phyloP scores from a whole-genome alignment of 1,139 yeast genomes.

The Yamadazyma conglobata region DNA sequence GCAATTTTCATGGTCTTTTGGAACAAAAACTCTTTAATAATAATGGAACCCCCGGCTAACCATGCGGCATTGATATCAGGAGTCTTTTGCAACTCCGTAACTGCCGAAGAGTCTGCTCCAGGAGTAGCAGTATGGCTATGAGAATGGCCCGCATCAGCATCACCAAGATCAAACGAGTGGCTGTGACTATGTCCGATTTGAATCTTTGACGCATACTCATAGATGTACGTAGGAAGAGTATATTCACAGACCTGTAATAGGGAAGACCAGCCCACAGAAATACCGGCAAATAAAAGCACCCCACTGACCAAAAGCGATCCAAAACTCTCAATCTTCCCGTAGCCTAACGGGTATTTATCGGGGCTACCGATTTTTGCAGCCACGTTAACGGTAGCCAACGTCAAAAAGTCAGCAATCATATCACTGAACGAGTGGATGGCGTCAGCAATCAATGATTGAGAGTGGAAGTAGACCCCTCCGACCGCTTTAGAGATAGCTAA shows the following conservation, averaged over 20 bases:
- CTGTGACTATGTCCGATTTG: slow-evolving; percentile 54
- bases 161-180: slow-evolving; percentile 24
- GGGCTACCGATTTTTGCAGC: slow-evolving; percentile 64
- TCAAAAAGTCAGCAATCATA: slow-evolving; percentile 81
- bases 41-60: slow-evolving; percentile 87
- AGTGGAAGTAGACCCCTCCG: slow-evolving; percentile 90
- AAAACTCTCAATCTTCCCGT: slow-evolving; percentile 87
- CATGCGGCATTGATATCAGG: slow-evolving; percentile 92
- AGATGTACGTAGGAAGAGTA: slow-evolving; percentile 52
- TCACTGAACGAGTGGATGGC: slow-evolving; percentile 91
- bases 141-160: slow-evolving; percentile 23
- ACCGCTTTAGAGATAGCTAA: slow-evolving; percentile 84
- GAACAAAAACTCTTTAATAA: slow-evolving; percentile 81
- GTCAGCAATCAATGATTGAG: slow-evolving; percentile 91
- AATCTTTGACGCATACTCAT: slow-evolving; percentile 41
- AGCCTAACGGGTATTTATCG: slow-evolving; percentile 74
- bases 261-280: slow-evolving; percentile 89
- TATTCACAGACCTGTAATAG: slow-evolving; percentile 68
- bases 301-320: slow-evolving; percentile 89
- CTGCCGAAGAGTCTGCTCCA: slow-evolving; percentile 7
- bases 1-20: slow-evolving; percentile 82
- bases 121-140: slow-evolving; percentile 21
- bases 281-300: slow-evolving; percentile 79
- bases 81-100: slow-evolving; percentile 19
- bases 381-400: slow-evolving; percentile 83